phyloP scores from a whole-genome alignment of 805 yeast genomes.

The Kregervanrija delftensis region DNA sequence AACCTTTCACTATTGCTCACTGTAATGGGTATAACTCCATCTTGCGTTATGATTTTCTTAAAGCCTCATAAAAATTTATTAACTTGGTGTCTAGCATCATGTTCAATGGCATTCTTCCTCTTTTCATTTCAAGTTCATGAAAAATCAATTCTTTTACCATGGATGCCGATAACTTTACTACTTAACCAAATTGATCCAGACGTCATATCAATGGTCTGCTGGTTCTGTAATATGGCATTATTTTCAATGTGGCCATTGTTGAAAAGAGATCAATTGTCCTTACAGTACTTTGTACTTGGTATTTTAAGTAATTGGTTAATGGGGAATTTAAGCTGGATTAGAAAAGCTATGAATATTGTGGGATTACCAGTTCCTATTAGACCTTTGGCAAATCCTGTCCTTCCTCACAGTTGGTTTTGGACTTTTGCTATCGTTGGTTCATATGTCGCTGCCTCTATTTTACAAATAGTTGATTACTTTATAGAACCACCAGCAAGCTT shows the following conservation, averaged over 20 bases:
- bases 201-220: constrained; percentile 66
- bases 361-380: constrained; percentile 20
- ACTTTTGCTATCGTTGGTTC: constrained; percentile 43
- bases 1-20: constrained; percentile 50
- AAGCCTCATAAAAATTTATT: constrained; percentile 44
- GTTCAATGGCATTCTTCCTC: constrained; percentile 81
- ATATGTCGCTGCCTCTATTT: constrained; percentile 40
- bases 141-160: constrained; percentile 81
- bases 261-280: constrained; percentile 60
- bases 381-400: constrained; percentile 26
- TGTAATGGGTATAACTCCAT: constrained; percentile 45
- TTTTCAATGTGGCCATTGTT: constrained; percentile 88
- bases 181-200: constrained; percentile 48
- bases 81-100: constrained; percentile 71
- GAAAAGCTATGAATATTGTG: constrained; percentile 29
- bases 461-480: constrained; percentile 49
- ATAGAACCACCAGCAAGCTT: constrained; percentile 48
- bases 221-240: constrained; percentile 80
- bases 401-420: constrained; percentile 48
- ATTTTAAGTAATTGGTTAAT: constrained; percentile 73
- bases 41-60: constrained; percentile 43
- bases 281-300: constrained; percentile 64
- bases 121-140: constrained; percentile 97
- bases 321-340: constrained; percentile 52
- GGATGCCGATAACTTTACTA: constrained; percentile 74